phyloP scores from a whole-genome alignment of 148 eudicot species.

The Amaranthus hypochondriacus region DNA sequence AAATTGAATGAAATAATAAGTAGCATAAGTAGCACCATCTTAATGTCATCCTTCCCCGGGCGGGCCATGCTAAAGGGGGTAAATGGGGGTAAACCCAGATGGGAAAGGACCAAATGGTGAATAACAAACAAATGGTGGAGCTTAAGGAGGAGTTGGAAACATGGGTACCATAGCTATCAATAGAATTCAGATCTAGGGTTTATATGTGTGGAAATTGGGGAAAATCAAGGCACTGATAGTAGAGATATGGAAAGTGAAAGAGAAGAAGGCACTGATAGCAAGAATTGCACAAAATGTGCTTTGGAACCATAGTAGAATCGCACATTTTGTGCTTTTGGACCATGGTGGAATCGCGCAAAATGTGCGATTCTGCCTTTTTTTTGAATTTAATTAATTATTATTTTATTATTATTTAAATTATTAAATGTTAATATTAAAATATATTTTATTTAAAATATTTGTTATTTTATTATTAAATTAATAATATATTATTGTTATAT shows the following conservation, averaged over 20 bases:
- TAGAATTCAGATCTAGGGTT: slow-evolving; percentile 14
- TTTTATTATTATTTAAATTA: too few species aligned
- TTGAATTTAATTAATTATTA: too few species aligned
- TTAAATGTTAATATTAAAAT: too few species aligned
- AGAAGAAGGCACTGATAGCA: background rate
- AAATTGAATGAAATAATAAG: background rate
- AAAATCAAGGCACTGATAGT: background rate
- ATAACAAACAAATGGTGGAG: slow-evolving; percentile 51
- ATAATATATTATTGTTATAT: too few species aligned
- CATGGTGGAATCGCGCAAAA: too few species aligned
- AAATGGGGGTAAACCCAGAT: slow-evolving; percentile 46
- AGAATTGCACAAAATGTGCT: too few species aligned
- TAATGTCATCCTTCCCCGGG: slow-evolving; percentile 3
- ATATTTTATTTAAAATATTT: too few species aligned
- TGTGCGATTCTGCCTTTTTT: too few species aligned
- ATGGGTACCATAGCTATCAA: slow-evolving; percentile 52
- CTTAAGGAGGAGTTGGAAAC: slow-evolving; percentile 56
- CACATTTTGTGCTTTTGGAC: too few species aligned
- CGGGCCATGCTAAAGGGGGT: slow-evolving; percentile 44
- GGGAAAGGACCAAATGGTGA: slow-evolving; percentile 53
- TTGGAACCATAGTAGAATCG: too few species aligned
- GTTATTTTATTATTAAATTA: too few species aligned
- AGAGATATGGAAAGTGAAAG: background rate
- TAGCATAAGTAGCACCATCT: slow-evolving; percentile 16
- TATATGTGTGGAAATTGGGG: background rate